Conservation (phyloP, 345 rosid species). For the Acer yangbiense region DNA sequence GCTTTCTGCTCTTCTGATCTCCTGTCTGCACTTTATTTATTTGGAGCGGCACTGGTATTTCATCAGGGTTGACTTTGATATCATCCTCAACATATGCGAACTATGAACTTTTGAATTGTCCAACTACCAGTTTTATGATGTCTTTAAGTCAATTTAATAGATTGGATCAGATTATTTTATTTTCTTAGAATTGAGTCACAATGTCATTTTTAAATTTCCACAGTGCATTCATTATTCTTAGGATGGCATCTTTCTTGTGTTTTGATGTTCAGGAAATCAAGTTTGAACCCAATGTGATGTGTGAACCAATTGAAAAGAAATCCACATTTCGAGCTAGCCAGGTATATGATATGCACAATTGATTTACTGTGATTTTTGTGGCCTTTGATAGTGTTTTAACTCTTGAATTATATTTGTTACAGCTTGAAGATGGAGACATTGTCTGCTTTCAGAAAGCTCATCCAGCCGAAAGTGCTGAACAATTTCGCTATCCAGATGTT, state of each 20-base stretch:
- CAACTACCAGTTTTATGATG: neutral
- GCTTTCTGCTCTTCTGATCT: constrained; percentile 3
- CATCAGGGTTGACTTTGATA: neutral
- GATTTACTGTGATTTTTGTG: neutral
- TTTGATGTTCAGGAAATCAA: constrained; percentile 63
- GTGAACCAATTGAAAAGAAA: constrained; percentile 63
- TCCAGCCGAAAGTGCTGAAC: constrained; percentile 42
- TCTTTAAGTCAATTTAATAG: constrained; percentile 1
- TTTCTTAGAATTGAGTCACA: neutral
- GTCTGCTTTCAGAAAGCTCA: constrained; percentile 65
- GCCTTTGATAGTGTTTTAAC: constrained; percentile 5
- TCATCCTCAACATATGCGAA: neutral
- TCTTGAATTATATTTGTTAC: constrained; percentile 19
- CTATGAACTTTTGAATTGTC: neutral
- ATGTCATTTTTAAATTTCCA: neutral
- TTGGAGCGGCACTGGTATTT: neutral
- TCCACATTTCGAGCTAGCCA: constrained; percentile 55
- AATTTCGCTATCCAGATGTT: constrained; percentile 60
- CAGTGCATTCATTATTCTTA: neutral
- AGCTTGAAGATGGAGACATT: constrained; percentile 85
- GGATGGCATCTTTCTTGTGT: constrained; percentile 2
- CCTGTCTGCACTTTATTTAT: neutral
- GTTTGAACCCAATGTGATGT: constrained; percentile 68
- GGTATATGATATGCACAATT: constrained; percentile 35
- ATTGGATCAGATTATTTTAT: neutral